Evolutionary conservation across 2,329 filamentous ascomycete species (phyloP).

Genomic region (Microascus cirrosus): DNA sequence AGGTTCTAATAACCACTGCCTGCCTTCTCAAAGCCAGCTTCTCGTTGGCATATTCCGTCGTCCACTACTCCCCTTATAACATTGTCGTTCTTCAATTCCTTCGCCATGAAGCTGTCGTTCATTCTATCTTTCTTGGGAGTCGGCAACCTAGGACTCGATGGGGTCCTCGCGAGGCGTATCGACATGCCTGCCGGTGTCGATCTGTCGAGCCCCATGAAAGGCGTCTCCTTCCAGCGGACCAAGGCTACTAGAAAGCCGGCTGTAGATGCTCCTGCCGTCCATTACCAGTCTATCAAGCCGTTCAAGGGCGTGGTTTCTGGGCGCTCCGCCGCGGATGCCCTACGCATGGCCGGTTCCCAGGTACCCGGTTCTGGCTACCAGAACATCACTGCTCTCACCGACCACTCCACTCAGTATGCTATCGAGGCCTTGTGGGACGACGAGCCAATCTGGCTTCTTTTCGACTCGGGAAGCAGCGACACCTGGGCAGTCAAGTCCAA

Average conservation of each 20-base stretch:
- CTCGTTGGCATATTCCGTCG: neutral
- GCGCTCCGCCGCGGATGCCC: constrained; percentile 18
- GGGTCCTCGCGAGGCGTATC: neutral
- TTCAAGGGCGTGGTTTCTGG: constrained; percentile 13
- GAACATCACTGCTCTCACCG: constrained; percentile 24
- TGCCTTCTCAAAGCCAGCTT: neutral
- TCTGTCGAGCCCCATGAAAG: constrained; percentile 22
- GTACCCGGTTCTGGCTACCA: constrained; percentile 13
- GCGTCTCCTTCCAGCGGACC: constrained; percentile 23
- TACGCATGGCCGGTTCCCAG: constrained; percentile 9
- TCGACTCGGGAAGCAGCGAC: constrained; percentile 41
- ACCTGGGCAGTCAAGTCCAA: constrained; percentile 32
- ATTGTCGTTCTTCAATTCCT: neutral
- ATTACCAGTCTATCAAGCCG: constrained; percentile 20
- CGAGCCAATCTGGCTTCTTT: constrained; percentile 25
- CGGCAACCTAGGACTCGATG: neutral
- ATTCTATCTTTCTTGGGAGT: neutral
- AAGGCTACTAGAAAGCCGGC: constrained; percentile 15
- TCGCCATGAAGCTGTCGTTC: neutral
- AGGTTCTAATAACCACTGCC: neutral
- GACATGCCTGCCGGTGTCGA: neutral
- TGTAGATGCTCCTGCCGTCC: constrained; percentile 15
- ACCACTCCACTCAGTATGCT: constrained; percentile 29
- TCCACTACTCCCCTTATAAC: neutral
- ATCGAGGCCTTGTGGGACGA: constrained; percentile 27